Conservation (phyloP, 1,284 basidiomycete genomes). For the Neotropicomus parvogracilis region DNA sequence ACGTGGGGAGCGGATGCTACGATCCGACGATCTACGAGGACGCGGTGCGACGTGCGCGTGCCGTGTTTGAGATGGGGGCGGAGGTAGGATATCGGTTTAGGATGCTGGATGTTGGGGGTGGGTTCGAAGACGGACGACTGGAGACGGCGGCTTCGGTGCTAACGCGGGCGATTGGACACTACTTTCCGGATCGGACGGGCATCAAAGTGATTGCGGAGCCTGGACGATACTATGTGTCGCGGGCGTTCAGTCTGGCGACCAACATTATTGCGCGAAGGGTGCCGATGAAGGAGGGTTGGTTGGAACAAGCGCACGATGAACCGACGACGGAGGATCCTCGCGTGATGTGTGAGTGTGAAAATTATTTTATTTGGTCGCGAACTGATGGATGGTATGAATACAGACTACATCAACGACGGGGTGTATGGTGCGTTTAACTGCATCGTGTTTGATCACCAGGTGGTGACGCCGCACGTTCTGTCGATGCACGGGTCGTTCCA, state of each 20-base stretch:
- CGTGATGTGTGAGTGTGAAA: constrained; percentile 73
- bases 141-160: constrained; percentile 78
- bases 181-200: constrained; percentile 80
- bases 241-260: constrained; percentile 89
- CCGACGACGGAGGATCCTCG: constrained; percentile 50
- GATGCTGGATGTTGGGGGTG: constrained; percentile 92
- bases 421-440: constrained; percentile 99
- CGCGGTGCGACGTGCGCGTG: constrained; percentile 80
- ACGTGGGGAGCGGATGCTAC: constrained; percentile 96
- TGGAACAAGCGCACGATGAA: too few relatives aligned
- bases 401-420: constrained; percentile 97
- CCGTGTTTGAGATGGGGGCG: constrained; percentile 86
- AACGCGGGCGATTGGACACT: constrained; percentile 66
- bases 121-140: constrained; percentile 91
- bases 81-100: constrained; percentile 81
- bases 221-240: constrained; percentile 90
- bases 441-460: constrained; percentile 91
- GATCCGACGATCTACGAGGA: constrained; percentile 89
- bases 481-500: constrained; percentile 55
- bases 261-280: constrained; percentile 91
- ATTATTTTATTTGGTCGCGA: constrained; percentile 12
- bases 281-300: constrained; percentile 36
- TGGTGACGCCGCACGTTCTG: constrained; percentile 80
- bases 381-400: constrained; percentile 11
- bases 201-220: constrained; percentile 95